Conservation (phyloP, 371 early-diverging fungal species). For the Nematocida minor region DNA sequence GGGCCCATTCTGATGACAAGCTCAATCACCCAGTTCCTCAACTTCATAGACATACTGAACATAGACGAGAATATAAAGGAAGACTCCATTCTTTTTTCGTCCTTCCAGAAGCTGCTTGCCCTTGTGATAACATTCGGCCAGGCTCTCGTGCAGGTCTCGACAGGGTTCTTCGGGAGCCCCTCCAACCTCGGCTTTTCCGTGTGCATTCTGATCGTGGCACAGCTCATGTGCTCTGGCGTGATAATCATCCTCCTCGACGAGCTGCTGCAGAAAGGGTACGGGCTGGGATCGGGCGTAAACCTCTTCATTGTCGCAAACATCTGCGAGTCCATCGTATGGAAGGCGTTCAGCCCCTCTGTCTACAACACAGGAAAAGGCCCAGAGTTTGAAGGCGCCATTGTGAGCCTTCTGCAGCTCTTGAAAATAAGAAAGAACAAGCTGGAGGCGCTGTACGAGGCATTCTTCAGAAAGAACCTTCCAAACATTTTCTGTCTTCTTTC, state of each 20-base stretch:
- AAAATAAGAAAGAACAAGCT: conserved; percentile 89
- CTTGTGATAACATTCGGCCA: conserved; percentile 88
- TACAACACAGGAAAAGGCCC: conserved; percentile 89
- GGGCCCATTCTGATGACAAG: conserved; percentile 96
- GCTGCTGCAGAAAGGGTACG: conserved; percentile 99
- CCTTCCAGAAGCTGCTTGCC: conserved; percentile 77
- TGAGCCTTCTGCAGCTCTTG: conserved; percentile 85
- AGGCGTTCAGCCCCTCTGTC: conserved; percentile 88
- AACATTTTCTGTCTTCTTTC: conserved; percentile 85
- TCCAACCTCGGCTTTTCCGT: conserved; percentile 82
- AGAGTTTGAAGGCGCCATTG: conserved; percentile 95
- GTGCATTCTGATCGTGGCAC: conserved; percentile 81
- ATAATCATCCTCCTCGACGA: conserved; percentile 96
- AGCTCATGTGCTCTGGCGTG: conserved; percentile 87
- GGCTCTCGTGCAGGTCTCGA: conserved; percentile 87
- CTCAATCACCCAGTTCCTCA: conserved; percentile 95
- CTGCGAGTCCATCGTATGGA: conserved; percentile 97
- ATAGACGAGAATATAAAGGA: conserved; percentile 94
- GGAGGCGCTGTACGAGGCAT: conserved; percentile 89
- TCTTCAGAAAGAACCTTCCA: conserved; percentile 88
- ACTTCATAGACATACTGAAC: conserved; percentile 85
- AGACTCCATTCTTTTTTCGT: conserved; percentile 90
- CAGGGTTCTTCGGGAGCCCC: conserved; percentile 92
- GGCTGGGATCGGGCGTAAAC: conserved; percentile 96
- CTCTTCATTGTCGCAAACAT: conserved; percentile 98